Base-by-base conservation (phyloP, 768 basidiomycete genomes). In the Polyporus arcularius region DNA sequence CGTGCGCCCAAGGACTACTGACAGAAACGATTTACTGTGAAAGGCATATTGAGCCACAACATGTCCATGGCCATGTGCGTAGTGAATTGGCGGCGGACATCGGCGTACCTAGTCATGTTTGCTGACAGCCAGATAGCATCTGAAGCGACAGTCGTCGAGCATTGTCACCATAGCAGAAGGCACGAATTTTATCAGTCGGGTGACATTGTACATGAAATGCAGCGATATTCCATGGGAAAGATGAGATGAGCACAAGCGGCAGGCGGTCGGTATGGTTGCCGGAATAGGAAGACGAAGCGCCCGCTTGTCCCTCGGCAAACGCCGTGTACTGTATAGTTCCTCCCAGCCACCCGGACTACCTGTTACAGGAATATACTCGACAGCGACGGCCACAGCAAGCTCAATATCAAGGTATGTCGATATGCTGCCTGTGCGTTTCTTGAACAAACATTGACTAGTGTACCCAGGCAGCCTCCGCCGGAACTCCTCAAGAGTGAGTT, bases 321-420 rank as follows among this genome's bases (percentile, higher is more conserved):
- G 57, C 73, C 73, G 72, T 30, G 52, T 63, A 61, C 71, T 74
- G 55, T 67, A 62, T 58, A 74, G 71, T 66, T 61, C 65, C 62
- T 62, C 55, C 58, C 65, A 74, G 73, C 73, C 73, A 74, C 73
- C 67, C 59, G 39, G 4, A 31, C 62, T 53, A 32, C 62, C 53
- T 56, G 48, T 63, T 63, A 50, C 38, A 59, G 64, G 47, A 62
- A 61, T 60, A 60, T 62, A 69, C 66, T 67, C 68, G 67, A 65
- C 66, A 59, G 51, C 57, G 62, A 69, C 63, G 69, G 73, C 66
- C 66, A 67, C 66, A 68, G 71, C 70, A 71, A 70, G 69, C 62
- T 71, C 73, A 74, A 73, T 71, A 72, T 63, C 68, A 69, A 70
- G 70, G 71, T 72, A 66, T 58, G 70, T 56, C 43, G 67, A 58